Base-by-base conservation (phyloP, 1,284 basidiomycete genomes). In the Ustilago shanxiensis region DNA sequence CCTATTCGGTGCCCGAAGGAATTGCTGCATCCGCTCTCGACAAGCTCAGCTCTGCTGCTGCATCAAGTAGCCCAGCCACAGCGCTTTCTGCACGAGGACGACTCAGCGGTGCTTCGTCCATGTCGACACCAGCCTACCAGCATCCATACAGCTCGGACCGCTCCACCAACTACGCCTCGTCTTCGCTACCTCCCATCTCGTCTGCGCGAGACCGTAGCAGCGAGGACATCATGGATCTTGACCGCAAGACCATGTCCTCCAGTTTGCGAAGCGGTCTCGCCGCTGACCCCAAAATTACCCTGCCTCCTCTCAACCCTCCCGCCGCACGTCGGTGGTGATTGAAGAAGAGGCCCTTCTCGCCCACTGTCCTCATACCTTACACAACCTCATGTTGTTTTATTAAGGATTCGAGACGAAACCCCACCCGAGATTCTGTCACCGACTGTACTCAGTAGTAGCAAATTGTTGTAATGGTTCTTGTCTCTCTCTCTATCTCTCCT, bases 91-190 rank as follows among this genome's bases (percentile, higher is more conserved):
- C 74, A 18, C 71, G 71, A 11, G 68, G 69, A 16, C 67, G 76
- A 18, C 60, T 72, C 52, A 60, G 61, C 56, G 59, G 66, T 26
- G 31, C 60, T 24, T 41, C 56, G 16, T 49, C 66, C 11, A 50
- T 39, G 8, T 45, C 67, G 0, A 39, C 73, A 11, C 51, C 70
- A 10, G 66, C 49, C 29, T 77, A 73, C 41, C 72, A 74, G 39
- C 76, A 78, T 26, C 76, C 76, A 4, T 78, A 78, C 72, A 74
- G 72, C 51, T 78, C 76, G 39, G 76, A 78, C 29, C 71, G 76
- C 4, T 74, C 72, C 3, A 78, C 76, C 54, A 78, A 73, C 72
- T 66, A 63, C 45, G 52, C 60, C 29, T 60, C 66, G 7, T 58
- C 58, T 14, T 67, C 71, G n/a, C 31, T 76, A 24, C 68, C 73